A percentile compares a stretch with the other conserved stretches of the same genome.
Evolutionary conservation across 148 eudicot genomes (phyloP).

Genomic region (Persicaria tinctoria): DNA sequence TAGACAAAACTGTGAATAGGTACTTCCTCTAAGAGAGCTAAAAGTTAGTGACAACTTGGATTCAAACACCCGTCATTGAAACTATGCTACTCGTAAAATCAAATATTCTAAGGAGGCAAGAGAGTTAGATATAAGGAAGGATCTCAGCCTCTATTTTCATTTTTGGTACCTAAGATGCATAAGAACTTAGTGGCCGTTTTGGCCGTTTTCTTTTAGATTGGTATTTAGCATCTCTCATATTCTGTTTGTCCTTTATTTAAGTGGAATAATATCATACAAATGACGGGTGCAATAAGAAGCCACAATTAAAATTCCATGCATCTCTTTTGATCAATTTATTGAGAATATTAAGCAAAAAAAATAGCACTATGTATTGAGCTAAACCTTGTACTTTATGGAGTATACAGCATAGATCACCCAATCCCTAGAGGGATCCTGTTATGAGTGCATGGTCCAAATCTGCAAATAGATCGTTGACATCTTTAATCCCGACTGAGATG

Average conservation of each 20-base stretch:
- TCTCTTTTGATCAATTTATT: background rate
- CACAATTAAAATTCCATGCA: background rate
- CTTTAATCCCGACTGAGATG: conserved; percentile 89
- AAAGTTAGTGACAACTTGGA: no score
- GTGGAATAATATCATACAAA: background rate
- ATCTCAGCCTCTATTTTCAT: no score
- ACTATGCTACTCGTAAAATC: no score
- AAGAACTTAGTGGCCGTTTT: background rate
- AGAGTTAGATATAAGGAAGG: no score
- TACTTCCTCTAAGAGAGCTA: no score
- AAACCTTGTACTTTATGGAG: no score
- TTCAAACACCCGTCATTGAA: no score
- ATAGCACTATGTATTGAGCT: no score
- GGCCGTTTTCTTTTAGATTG: background rate
- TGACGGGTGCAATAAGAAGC: background rate
- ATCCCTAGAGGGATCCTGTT: conserved; percentile 46
- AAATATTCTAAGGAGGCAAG: no score
- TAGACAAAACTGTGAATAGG: conserved; percentile 26
- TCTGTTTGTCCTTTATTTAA: background rate
- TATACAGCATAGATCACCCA: no score
- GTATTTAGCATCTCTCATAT: background rate
- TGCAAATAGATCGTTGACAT: conserved; percentile 74
- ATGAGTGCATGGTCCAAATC: conserved; percentile 70
- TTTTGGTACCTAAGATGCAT: no score
- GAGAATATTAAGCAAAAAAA: background rate